Evolutionary conservation across 1,284 basidiomycete genomes (phyloP).

Genomic region (Phellopilus nigrolimitatus): DNA sequence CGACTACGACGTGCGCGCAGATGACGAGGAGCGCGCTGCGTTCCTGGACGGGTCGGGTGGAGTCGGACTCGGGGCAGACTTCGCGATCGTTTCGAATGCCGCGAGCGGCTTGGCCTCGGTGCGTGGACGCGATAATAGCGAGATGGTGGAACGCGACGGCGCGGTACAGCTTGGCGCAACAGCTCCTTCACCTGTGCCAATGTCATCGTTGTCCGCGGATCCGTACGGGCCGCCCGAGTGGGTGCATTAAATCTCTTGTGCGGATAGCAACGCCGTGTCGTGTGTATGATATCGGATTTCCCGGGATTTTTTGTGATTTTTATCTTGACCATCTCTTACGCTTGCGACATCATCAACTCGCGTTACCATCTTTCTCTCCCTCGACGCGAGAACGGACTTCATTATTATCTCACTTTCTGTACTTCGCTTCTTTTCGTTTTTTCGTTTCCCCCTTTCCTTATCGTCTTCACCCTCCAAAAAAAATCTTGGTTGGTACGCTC

Average conservation of each 20-base stretch:
- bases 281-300: background rate
- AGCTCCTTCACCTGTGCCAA: slow-evolving; percentile 12
- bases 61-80: slow-evolving; percentile 25
- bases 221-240: slow-evolving; percentile 11
- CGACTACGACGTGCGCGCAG: slow-evolving; percentile 8
- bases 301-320: background rate
- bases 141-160: slow-evolving; percentile 9
- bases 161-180: background rate
- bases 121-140: background rate
- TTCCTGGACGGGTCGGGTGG: background rate
- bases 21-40: slow-evolving; percentile 7
- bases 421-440: background rate
- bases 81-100: slow-evolving; percentile 27
- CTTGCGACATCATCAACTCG: too few relatives aligned
- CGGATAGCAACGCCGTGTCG: background rate
- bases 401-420: background rate
- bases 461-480: background rate
- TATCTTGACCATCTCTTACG: background rate
- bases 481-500: too few relatives aligned
- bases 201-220: slow-evolving; percentile 10
- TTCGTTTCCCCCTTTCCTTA: background rate
- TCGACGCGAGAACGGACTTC: background rate
- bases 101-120: background rate
- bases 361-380: too few relatives aligned
- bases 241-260: background rate